Evolutionary conservation across 2,329 filamentous ascomycete species (phyloP), one percentile per base, ranked within the genome.

Genomic region (Aureobasidium sp.): DNA sequence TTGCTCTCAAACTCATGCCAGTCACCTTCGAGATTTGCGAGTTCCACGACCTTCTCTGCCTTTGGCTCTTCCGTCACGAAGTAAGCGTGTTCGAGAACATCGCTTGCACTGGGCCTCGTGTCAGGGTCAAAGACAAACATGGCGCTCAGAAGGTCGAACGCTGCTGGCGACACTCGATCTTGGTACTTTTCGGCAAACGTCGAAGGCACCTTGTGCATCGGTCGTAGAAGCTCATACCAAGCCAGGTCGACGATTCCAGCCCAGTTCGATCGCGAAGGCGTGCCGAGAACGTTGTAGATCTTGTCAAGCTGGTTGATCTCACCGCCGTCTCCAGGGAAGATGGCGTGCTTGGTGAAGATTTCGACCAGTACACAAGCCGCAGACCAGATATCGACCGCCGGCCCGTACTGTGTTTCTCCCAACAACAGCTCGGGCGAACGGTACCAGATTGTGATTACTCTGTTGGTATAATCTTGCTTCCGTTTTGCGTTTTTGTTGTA

Each of bases 1-100:
- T 98, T 98, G 53, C 89, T 95, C 72, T 98, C 93, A 63, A 97
- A 95, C 67, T 98, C 93, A 66, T 98, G 93, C 93, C 93, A 98
- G 63, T 98, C 93, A 19, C 93, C 93, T 62, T 93, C 82, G 25
- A 98, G 78, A 44, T 84, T 75, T 56, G 85, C 83, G 45, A 98
- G 79, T 83, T 95, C 90, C 59, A 84, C 75, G 35, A 90, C 88
- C 64, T 94, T 88, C 63, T 79, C 80, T 19, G 90, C 77, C 53
- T 75, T 69, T 16, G 93, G 91, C 60, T 88, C 83, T 70, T 98
- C 93, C 32, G 77, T 77, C 4, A 80, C 84, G 65, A 98, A 98
- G 72, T 98, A 98, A 1, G 84, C 77, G 68, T 98, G 90, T 58
- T 85, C 79, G 30, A 98, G 77, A 14, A 95, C 85, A 63, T 95